Evolutionary conservation across 2,329 filamentous ascomycete genomes (phyloP), one percentile per base, ranked within the genome.

Genomic region (Cladosporium sp.): DNA sequence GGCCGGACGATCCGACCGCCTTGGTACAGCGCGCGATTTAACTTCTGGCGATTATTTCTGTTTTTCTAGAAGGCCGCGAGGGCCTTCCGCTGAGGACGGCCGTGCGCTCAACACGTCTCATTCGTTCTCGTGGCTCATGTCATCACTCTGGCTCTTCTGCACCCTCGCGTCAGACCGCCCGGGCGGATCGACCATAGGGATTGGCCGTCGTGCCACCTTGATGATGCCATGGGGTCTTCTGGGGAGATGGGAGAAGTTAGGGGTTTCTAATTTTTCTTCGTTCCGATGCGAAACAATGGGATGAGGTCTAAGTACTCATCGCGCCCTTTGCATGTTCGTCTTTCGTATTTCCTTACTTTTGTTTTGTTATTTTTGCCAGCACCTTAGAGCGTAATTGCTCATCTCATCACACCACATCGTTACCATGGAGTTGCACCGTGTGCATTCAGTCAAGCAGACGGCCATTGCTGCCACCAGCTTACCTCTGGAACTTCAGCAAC

Each of bases 401-500:
- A 8, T 2, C 32, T n/a, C 32, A n/a, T 15, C 13, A 13, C 15
- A n/a, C 5, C 3, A 41, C 39, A 41, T 18, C n/a, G n/a, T 36
- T 2, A 24, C 27, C 19, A 48, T 48, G 45, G 45, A 48, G 29
- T 27, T 48, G 27, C 45, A 48, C 32, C 45, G 45, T 18, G 45
- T 48, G 17, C 45, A 48, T 15, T 48, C 45, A 17, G 45, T 48
- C 45, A 40, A 48, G 18, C 47, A 50, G 47, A 50, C 47, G 22
- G 30, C 47, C n/a, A 53, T 55, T 41, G 50, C 61, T 40, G 58
- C 61, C 5, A 61, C 61, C 9, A 51, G 54, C 42, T 56, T 68
- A 4, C 65, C 64, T 34, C 52, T 66, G 11, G 65, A 68, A 48
- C 54, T 68, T 29, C 65, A 65, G 44, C 65, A 67, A 54, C 64